Base-by-base conservation (phyloP, 306 rosid species). In the Corylus heterophylla region DNA sequence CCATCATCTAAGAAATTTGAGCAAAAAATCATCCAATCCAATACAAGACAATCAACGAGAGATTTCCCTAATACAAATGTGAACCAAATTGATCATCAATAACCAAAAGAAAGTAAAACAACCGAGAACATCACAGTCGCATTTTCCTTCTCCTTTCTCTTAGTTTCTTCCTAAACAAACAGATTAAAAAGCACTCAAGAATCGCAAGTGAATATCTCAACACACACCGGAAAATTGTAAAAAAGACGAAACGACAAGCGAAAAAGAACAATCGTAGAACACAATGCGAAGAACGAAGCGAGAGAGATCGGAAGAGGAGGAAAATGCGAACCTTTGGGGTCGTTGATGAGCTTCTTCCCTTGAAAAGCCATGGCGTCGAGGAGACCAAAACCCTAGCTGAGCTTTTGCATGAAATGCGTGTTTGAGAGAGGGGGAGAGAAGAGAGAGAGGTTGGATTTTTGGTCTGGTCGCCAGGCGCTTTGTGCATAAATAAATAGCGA, bases 311-410 rank as follows among this genome's bases (percentile, higher is more conserved):
- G 55, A 75, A 76, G 77, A 66, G 12, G 49, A 62, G 64, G 20
- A 54, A 74, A 81, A 59, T 22, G 62, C 74, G 48, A 69, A 95
- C 98, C 92, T 45, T 82, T 69, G 59, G 97, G 94, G 67, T 93
- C 83, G 89, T 91, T 89, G 90, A 93, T 93, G 86, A 95, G 90
- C 93, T 91, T 95, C 94, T 93, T 93, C 39, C 83, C 86, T 29
- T 83, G 89, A 62, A 85, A 86, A 76, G 91, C 88, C 99, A 94
- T 95, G 86, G 81, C 76, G 80, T 79, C 3, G 77, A 55, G 68
- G 83, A 75, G 31, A 35, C 76, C 12, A 78, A 92, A 92, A 88
- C 91, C 95, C 93, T 90, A 81, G 75, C 78, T 74, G 79, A 52
- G 85, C 56, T n/a, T 75, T 77, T 80, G 89, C 95, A 87, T 87